Conservation (phyloP, 371 early-diverging fungal genomes). For the Mortierella polycephala region DNA sequence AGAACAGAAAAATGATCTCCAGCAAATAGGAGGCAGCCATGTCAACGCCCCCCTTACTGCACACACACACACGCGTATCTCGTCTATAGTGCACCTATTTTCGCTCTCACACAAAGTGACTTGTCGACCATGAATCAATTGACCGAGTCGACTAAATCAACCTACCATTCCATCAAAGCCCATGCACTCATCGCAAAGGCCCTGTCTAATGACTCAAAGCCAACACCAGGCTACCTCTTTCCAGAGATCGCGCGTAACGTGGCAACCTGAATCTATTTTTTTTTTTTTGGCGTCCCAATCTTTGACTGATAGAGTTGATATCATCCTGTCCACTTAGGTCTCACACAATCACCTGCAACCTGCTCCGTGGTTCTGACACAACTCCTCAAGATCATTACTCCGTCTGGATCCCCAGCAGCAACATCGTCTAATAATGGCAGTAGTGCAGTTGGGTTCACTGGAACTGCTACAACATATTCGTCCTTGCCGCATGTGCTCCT, state of each 20-base stretch:
- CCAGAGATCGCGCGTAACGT: conserved; percentile 46
- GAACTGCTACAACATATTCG: conserved; percentile 16
- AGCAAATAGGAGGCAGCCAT: conserved; percentile 40
- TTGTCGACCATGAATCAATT: conserved; percentile 27
- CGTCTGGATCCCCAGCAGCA: conserved; percentile 9
- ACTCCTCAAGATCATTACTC: conserved; percentile 43
- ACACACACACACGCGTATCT: too few species aligned
- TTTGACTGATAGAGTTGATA: background rate
- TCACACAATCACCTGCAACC: conserved; percentile 37
- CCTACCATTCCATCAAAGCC: conserved; percentile 41
- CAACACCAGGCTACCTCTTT: conserved; percentile 54
- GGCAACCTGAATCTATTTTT: too few species aligned
- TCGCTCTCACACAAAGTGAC: too few species aligned
- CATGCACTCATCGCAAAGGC: conserved; percentile 49
- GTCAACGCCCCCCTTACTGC: conserved; percentile 9
- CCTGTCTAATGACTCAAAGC: conserved; percentile 41
- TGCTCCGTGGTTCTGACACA: conserved; percentile 28
- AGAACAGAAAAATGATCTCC: background rate
- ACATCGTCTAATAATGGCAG: conserved; percentile 8
- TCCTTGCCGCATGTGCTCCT: conserved; percentile 42
- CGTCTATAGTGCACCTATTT: too few species aligned
- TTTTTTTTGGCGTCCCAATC: too few species aligned
- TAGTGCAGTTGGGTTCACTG: background rate
- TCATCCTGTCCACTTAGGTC: conserved; percentile 11
- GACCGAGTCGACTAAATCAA: conserved; percentile 27